These are phyloP conservation scores for Candida hungchunana DNA, from an alignment of 805 yeast genomes.

Conservation along the genomic window DNA sequence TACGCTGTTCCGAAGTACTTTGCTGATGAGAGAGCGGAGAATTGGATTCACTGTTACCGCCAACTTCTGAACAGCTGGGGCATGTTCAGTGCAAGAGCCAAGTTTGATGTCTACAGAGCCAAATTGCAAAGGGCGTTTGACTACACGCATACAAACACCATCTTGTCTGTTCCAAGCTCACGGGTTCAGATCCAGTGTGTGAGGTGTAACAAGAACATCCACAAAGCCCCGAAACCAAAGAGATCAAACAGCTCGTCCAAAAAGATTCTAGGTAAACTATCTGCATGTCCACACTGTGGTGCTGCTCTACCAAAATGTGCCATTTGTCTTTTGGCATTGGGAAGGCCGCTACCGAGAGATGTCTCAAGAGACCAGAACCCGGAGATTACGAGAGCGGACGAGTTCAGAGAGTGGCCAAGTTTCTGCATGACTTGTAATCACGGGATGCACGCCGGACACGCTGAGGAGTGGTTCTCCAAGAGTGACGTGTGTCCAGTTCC, in stretches of 20 bases:
- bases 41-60: conserved; percentile 75
- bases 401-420: conserved; percentile 80
- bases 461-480: conserved; percentile 90
- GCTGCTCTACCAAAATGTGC: conserved; percentile 87
- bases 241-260: conserved; percentile 4
- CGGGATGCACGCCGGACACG: conserved; percentile 93
- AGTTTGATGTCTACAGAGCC: conserved; percentile 76
- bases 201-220: conserved; percentile 73
- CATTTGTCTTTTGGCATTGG: conserved; percentile 76
- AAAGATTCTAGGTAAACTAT: conserved; percentile 4
- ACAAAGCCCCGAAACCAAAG: conserved; percentile 29
- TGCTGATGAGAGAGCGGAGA: conserved; percentile 62
- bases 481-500: conserved; percentile 93
- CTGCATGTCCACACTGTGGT: conserved; percentile 79
- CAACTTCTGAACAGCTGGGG: conserved; percentile 74
- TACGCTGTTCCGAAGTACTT: conserved; percentile 85
- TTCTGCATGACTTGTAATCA: conserved; percentile 90
- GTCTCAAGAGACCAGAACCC: conserved; percentile 8
- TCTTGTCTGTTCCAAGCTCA: conserved; percentile 48
- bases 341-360: conserved; percentile 50
- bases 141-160: conserved; percentile 14
- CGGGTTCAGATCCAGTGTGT: conserved; percentile 81
- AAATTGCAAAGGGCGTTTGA: conserved; percentile 43
- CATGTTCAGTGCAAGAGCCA: conserved; percentile 71
- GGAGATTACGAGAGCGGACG: conserved; percentile 20